Percentiles rank a stretch among this genome's conserved stretches.
Evolutionary conservation across 2,329 filamentous ascomycete genomes (phyloP).

Genomic region (Elsinoe ampelina): DNA sequence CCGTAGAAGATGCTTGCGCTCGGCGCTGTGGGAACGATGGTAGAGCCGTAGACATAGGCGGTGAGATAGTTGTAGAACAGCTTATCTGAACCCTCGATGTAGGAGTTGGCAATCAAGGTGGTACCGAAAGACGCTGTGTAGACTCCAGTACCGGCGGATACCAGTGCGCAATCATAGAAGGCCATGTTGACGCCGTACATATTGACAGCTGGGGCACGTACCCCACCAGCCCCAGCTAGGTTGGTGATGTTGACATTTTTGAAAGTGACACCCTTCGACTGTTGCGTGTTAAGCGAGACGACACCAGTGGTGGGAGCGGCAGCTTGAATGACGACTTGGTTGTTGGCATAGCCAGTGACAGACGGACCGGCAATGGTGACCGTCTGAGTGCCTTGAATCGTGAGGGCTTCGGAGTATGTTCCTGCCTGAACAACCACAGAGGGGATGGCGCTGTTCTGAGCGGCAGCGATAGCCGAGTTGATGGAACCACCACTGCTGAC

Average conservation of each 20-base stretch:
- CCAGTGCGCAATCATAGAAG: constrained; percentile 38
- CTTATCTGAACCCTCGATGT: constrained; percentile 37
- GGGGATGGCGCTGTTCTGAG: constrained; percentile 33
- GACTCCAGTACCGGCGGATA: constrained; percentile 30
- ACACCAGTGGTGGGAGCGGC: constrained; percentile 18
- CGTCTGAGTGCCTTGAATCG: constrained; percentile 32
- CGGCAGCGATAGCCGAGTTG: constrained; percentile 35
- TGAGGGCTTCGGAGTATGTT: constrained; percentile 37
- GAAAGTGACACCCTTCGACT: constrained; percentile 28
- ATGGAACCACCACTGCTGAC: constrained; percentile 37
- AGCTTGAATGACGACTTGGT: constrained; percentile 29
- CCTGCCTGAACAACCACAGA: constrained; percentile 38
- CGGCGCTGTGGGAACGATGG: constrained; percentile 31
- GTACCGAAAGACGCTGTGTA: constrained; percentile 27
- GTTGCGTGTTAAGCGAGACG: constrained; percentile 26
- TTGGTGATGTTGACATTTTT: constrained; percentile 35
- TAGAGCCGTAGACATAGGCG: constrained; percentile 37
- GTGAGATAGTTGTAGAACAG: constrained; percentile 34
- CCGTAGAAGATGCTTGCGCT: constrained; percentile 25
- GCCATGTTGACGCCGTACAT: constrained; percentile 33
- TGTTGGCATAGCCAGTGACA: constrained; percentile 28
- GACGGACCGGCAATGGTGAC: constrained; percentile 35
- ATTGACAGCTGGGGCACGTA: constrained; percentile 24
- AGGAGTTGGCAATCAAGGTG: constrained; percentile 36
- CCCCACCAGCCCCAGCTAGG: constrained; percentile 20